Base-by-base conservation (phyloP, 768 basidiomycete genomes). In the Lactarius vividus region DNA sequence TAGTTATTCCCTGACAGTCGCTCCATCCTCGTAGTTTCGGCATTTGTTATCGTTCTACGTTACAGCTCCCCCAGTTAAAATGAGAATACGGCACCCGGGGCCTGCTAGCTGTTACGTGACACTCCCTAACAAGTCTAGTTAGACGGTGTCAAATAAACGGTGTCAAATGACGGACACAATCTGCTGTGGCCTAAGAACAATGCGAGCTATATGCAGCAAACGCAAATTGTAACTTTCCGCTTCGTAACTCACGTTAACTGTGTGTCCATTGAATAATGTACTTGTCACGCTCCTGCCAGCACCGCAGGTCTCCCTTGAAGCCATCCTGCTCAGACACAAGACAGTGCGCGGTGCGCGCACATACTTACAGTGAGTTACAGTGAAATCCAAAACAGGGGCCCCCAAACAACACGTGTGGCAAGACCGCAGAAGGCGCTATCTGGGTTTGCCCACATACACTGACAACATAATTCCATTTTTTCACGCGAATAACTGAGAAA, bases 301-400 rank as follows among this genome's bases (percentile, higher is more conserved):
- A 42, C 40, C n/a, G 7, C 44, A 2, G n/a, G n/a, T 46, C 11
- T 8, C 10, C 9, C 37, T 37, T 37, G 8, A n/a, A 2, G 44
- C 44, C 23, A 52, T 4, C 33, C 56, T 31, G 46, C 42, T 63
- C 62, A 44, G 56, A 26, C 23, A 28, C 55, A 56, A 63, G 40
- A 39, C 56, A 56, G n/a, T n/a, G n/a, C n/a, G n/a, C n/a, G 57
- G 62, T 20, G 44, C 44, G 44, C 20, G 5, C 20, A n/a, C 9
- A n/a, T 44, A 4, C 3, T 18, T n/a, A n/a, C 6, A 26, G n/a
- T n/a, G n/a, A n/a, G n/a, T n/a, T n/a, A n/a, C n/a, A n/a, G n/a
- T n/a, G n/a, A n/a, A 44, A 15, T 35, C 10, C 37, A 31, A 11
- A 18, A n/a, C n/a, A n/a, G n/a, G n/a, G n/a, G n/a, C n/a, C n/a